These are phyloP conservation scores for Pilasporangium apinafurcum DNA, from an alignment of 352 stramenopile genomes.

Conservation along the genomic window DNA sequence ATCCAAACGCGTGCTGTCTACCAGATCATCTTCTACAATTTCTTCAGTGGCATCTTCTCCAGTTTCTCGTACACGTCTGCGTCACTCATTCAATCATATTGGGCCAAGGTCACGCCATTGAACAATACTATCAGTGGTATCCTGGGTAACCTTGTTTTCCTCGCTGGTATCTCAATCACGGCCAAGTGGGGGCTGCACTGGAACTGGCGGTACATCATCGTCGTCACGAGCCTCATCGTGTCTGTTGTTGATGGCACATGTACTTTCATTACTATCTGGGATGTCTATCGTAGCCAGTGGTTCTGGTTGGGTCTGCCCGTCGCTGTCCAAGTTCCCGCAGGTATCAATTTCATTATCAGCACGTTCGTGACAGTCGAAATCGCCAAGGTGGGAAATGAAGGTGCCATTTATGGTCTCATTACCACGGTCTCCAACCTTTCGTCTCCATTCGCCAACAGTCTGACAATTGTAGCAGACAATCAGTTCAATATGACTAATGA, in stretches of 20 bases:
- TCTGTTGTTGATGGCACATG: slow-evolving; percentile 9
- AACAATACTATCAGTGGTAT: slow-evolving; percentile 10
- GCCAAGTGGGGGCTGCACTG: slow-evolving; percentile 13
- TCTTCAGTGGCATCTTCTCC: slow-evolving; percentile 14
- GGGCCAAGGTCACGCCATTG: slow-evolving; percentile 6
- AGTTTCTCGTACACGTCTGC: slow-evolving; percentile 8
- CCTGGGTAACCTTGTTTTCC: slow-evolving; percentile 10
- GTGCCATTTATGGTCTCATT: slow-evolving; percentile 30
- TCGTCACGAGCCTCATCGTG: slow-evolving; percentile 7
- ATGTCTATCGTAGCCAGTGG: slow-evolving; percentile 34
- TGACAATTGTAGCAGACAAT: slow-evolving; percentile 22
- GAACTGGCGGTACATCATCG: slow-evolving; percentile 18
- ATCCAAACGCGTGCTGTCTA: slow-evolving; percentile 16
- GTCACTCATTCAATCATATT: slow-evolving; percentile 6
- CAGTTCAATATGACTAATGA: slow-evolving; percentile 29
- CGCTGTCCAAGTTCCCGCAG: slow-evolving; percentile 22
- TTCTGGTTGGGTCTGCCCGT: slow-evolving; percentile 34
- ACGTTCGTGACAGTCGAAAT: slow-evolving; percentile 45
- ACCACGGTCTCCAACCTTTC: slow-evolving; percentile 34
- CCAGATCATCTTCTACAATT: slow-evolving; percentile 21
- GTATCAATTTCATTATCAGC: slow-evolving; percentile 29
- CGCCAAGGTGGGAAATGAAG: slow-evolving; percentile 33
- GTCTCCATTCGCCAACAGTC: slow-evolving; percentile 26
- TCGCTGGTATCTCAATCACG: slow-evolving; percentile 5
- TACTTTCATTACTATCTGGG: slow-evolving; percentile 23